Evolutionary conservation across 768 basidiomycete species (phyloP).

Genomic region (Tephrocybe sp.): DNA sequence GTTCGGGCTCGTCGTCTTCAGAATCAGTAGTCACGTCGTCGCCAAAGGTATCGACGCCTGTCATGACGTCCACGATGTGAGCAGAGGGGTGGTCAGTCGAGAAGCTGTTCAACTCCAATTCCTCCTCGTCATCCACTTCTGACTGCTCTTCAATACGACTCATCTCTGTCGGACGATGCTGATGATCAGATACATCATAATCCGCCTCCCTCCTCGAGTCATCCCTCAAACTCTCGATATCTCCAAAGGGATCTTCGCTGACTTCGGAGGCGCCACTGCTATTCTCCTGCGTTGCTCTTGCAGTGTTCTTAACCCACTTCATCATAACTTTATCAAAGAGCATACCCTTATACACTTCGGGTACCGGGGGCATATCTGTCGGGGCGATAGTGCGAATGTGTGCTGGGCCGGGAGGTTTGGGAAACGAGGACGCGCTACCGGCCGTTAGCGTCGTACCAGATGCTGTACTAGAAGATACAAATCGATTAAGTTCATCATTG

Average conservation of each 20-base stretch:
- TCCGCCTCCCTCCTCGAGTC: slow-evolving; percentile 42
- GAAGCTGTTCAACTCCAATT: slow-evolving; percentile 67
- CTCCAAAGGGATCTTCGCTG: slow-evolving; percentile 89
- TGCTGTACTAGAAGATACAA: slow-evolving; percentile 85
- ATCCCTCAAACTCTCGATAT: slow-evolving; percentile 82
- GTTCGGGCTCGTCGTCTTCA: slow-evolving; percentile 44
- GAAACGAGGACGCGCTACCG: slow-evolving; percentile 75
- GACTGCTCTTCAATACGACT: slow-evolving; percentile 47
- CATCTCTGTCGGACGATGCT: slow-evolving; percentile 31
- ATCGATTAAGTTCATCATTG: slow-evolving; percentile 79
- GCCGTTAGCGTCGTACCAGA: slow-evolving; percentile 72
- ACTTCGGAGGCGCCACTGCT: slow-evolving; percentile 35
- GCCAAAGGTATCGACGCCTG: slow-evolving; percentile 41
- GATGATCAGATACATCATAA: slow-evolving; percentile 14
- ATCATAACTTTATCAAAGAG: slow-evolving; percentile 78
- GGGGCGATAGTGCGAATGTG: slow-evolving; percentile 82
- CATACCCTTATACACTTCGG: slow-evolving; percentile 85
- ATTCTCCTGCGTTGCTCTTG: slow-evolving; percentile 29
- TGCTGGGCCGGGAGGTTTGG: slow-evolving; percentile 78
- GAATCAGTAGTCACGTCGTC: slow-evolving; percentile 50
- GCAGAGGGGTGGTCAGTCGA: slow-evolving; percentile 63
- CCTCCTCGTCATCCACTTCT: slow-evolving; percentile 62
- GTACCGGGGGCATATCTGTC: slow-evolving; percentile 69
- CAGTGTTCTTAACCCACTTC: slow-evolving; percentile 77
- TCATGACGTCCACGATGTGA: slow-evolving; percentile 50